These are phyloP conservation scores for Carex arenaria DNA, from an alignment of 202 grass and related monocot species.

Conservation along the genomic window DNA sequence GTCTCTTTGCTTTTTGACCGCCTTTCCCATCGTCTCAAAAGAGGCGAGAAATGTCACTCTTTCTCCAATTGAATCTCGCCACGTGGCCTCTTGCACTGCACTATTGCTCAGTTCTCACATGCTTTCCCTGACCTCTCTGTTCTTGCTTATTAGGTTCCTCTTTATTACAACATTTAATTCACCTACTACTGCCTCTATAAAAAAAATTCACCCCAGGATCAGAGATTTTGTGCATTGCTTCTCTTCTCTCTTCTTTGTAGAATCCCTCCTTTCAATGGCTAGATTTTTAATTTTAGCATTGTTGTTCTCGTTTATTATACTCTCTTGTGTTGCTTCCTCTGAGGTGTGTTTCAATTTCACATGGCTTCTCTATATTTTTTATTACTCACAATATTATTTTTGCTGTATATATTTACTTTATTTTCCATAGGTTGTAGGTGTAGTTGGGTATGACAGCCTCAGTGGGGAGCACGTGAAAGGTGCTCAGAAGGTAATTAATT, in stretches of 20 bases:
- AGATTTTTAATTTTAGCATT: background rate
- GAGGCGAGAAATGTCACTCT: background rate
- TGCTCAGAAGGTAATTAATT: conserved; percentile 5
- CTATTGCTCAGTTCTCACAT: background rate
- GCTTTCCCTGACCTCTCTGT: background rate
- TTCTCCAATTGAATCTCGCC: background rate
- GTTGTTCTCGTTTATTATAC: background rate
- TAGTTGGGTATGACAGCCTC: background rate
- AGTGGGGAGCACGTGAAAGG: background rate
- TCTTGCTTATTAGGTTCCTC: background rate
- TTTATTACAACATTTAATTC: background rate
- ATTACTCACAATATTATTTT: background rate
- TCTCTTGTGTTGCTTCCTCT: background rate
- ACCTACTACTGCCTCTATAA: background rate
- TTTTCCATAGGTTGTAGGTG: background rate
- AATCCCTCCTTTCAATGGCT: background rate
- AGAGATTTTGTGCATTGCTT: background rate
- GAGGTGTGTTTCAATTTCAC: background rate
- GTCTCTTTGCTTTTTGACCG: conserved; percentile 5
- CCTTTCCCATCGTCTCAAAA: background rate
- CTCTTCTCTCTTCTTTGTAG: background rate
- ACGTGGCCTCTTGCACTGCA: background rate
- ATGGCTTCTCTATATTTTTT: background rate
- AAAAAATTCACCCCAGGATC: background rate
- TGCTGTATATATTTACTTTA: background rate